Conservation (phyloP, 257 asterid species). For the Fraxinus quadrangulata region DNA sequence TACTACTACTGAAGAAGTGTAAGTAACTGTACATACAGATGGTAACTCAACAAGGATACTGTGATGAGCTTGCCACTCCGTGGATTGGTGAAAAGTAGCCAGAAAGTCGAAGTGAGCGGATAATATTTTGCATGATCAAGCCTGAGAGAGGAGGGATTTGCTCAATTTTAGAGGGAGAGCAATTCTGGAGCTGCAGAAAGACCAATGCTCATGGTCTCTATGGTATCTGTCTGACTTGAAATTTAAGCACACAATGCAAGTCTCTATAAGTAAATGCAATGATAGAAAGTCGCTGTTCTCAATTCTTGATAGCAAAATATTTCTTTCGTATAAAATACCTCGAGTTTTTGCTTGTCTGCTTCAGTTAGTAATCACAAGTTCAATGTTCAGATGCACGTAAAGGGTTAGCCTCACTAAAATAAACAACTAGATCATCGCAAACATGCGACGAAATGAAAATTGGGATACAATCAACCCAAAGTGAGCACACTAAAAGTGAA, state of each 20-base stretch:
- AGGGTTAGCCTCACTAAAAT: no score
- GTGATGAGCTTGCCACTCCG: not conserved
- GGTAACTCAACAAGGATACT: not conserved
- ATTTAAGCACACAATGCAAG: not conserved
- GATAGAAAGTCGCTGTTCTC: conserved; percentile 3
- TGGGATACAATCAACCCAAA: no score
- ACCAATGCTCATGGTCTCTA: conserved; percentile 38
- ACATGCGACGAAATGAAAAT: no score
- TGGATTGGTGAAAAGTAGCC: conserved; percentile 1
- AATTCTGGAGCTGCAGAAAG: not conserved
- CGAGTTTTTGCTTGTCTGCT: not conserved
- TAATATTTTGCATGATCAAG: no score
- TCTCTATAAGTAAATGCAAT: not conserved
- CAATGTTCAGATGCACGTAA: not conserved
- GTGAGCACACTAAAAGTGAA: no score
- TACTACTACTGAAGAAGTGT: conserved; percentile 56
- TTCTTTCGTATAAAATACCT: not conserved
- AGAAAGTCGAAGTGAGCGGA: not conserved
- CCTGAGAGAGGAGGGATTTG: not conserved
- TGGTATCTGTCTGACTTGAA: no score
- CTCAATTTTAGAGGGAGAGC: conserved; percentile 13
- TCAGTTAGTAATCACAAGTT: not conserved
- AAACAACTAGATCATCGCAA: no score
- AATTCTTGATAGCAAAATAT: not conserved
- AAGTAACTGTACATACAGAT: conserved; percentile 7